These are phyloP conservation scores for Ogataea pilisensis DNA, from an alignment of 805 yeast genomes.

Conservation along the genomic window DNA sequence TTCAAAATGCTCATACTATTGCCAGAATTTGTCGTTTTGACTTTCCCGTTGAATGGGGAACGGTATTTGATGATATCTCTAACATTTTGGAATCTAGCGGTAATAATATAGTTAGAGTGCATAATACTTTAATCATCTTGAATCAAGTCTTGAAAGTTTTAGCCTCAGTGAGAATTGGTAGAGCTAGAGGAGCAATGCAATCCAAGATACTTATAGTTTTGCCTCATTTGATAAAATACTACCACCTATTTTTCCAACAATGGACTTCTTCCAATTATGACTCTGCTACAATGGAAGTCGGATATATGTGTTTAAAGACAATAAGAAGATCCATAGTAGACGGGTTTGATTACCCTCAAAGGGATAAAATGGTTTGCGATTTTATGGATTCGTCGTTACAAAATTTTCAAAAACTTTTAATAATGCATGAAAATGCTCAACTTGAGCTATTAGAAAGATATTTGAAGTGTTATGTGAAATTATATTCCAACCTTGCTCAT, in stretches of 20 bases:
- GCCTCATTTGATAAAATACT: conserved; percentile 56
- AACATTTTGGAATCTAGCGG: conserved; percentile 41
- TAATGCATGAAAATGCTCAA: conserved; percentile 47
- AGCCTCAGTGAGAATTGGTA: conserved; percentile 76
- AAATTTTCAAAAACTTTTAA: conserved; percentile 56
- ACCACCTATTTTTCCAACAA: conserved; percentile 52
- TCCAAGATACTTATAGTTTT: conserved; percentile 61
- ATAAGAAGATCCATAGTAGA: conserved; percentile 70
- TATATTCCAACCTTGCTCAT: conserved; percentile 57
- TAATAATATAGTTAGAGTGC: conserved; percentile 48
- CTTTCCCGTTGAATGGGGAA: conserved; percentile 86
- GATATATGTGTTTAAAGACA: conserved; percentile 73
- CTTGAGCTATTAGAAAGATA: conserved; percentile 60
- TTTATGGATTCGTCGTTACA: conserved; percentile 53
- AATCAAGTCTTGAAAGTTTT: conserved; percentile 77
- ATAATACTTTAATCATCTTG: conserved; percentile 60
- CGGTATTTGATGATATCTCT: conserved; percentile 63
- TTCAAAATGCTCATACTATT: conserved; percentile 82
- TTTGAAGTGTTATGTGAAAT: conserved; percentile 69
- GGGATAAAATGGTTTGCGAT: conserved; percentile 52
- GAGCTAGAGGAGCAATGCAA: conserved; percentile 75
- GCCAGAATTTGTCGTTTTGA: conserved; percentile 78
- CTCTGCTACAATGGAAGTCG: conserved; percentile 61
- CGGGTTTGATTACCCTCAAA: conserved; percentile 69
- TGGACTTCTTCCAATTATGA: conserved; percentile 57